Evolutionary conservation across 108 stramenopile genomes (phyloP), one percentile per base, ranked within the genome.

Genomic region (Conticribra guillardii): DNA sequence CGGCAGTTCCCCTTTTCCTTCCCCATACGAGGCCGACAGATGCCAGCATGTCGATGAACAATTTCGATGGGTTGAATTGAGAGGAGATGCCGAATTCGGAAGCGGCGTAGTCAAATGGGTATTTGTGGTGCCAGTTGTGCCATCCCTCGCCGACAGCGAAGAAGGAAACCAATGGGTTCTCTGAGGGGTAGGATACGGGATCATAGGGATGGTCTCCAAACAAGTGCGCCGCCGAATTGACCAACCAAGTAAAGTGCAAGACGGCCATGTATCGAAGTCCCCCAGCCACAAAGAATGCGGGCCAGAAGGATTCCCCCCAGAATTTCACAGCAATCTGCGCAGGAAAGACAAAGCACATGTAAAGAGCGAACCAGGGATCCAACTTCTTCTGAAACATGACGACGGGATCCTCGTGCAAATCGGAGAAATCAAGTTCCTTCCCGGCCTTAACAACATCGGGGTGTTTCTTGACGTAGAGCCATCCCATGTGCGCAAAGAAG

Each of bases 121-220:
- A 99, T 73, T 98, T 97, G 95, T 99, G 99, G 77, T 99, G 99
- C 98, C 98, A 99, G 94, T 99, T 99, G 87, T 99, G 99, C 98
- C 98, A 99, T 74, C 99, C 99, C 84, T 99, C 99, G 5, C 99
- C 99, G 23, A 99, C 82, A 27, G 96, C 92, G 55, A 87, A 90
- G 70, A 95, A 87, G 23, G 95, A 94, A 21, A 98, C 98, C 64
- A 97, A 82, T 7, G 98, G 96, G 76, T 97, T 98, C 83, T 99
- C 97, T 9, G 97, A 88, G 8, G 99, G 98, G 78, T 97, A 97
- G 21, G 88, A 91, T 53, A 90, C 48, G 31, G 92, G 90, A 78
- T 98, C 97, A 70, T 98, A 99, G 0, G 98, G 97, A 80, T 99
- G 98, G 73, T 98, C 98, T 28, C 99, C 99, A 50, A 88, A 97